Evolutionary conservation across 1,139 yeast species (phyloP), one percentile per base, ranked within the genome.

Genomic region (Wickerhamomyces sp.): DNA sequence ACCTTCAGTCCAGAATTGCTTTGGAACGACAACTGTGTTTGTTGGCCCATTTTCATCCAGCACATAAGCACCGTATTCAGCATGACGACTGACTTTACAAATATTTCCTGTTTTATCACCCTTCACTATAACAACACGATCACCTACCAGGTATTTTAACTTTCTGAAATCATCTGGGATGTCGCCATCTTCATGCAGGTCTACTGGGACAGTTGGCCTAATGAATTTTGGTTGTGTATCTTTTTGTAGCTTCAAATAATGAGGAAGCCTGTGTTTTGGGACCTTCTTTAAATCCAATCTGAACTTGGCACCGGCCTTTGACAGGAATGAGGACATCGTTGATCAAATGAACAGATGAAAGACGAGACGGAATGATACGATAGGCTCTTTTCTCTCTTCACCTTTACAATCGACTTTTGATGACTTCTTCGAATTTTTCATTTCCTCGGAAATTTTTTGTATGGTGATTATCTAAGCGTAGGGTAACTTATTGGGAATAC

Each of bases 41-140:
- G 76, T 71, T 37, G 78, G 80, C 27, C 84, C 81, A 50, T 78
- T 71, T 46, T 80, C 86, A 47, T 74, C 79, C 32, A 82, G 64
- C 44, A 72, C 67, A 39, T 73, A 72, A 13, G 78, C 73, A 55
- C 81, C 80, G n/a, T 81, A 72, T 43, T 69, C 66, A 29, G 60
- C 60, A 37, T 72, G 69, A 36, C 72, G 71, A 43, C 69, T 68
- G 35, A 81, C 70, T 46, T 79, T 79, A 27, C 91, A 80, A 15
- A 90, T 74, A 27, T 78, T 81, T 27, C 96, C 96, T 57, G 79
- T 79, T 59, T 79, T 77, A 43, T 75, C 73, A 18, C 96, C 97
- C 45, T 73, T 72, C 30, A 81, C 71, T 43, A 90, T 75, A 55
- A 81, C 72, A 6, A 83, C 88, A 45, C 81, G 68, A 61, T 82